Evolutionary conservation across 1,284 basidiomycete genomes (phyloP).

Genomic region (Microbotryum scabiosae): DNA sequence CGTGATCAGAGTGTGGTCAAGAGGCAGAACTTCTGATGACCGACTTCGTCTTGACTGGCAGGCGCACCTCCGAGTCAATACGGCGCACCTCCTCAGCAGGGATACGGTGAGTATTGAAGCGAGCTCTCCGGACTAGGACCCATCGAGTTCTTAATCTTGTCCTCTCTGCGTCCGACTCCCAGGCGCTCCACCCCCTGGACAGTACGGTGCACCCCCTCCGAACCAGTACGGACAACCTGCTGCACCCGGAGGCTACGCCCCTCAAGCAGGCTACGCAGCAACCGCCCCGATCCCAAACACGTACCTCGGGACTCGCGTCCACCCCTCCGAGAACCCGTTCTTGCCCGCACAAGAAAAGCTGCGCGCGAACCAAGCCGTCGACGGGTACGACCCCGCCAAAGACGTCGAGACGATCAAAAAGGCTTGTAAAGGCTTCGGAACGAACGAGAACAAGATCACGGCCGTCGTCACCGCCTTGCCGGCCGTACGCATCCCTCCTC

Average conservation of each 20-base stretch:
- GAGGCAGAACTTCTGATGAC: too few species aligned
- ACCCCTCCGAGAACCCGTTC: constrained; percentile 34
- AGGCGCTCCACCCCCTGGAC: constrained; percentile 20
- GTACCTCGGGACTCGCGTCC: constrained; percentile 35
- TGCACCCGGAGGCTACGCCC: too few species aligned
- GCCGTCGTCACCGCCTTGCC: constrained; percentile 32
- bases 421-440: constrained; percentile 39
- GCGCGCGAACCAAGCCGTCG: constrained; percentile 1
- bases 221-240: constrained; percentile 11
- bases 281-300: constrained; percentile 10
- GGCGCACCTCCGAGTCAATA: neutral
- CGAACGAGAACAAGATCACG: constrained; percentile 11
- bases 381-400: constrained; percentile 33
- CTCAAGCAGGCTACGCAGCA: neutral
- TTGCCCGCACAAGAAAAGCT: constrained; percentile 30
- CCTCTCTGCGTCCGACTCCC: neutral
- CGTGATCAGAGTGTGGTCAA: too few species aligned
- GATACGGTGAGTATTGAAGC: neutral
- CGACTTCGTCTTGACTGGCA: neutral
- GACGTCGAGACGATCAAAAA: constrained; percentile 37
- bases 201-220: constrained; percentile 28
- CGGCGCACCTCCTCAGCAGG: neutral
- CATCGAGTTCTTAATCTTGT: neutral
- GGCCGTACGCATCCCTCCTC: constrained; percentile 35
- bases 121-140: neutral